Percentiles rank a stretch among this genome's conserved stretches.
Conservation (phyloP, 148 eudicot genomes). For the Spergularia bocconei region DNA sequence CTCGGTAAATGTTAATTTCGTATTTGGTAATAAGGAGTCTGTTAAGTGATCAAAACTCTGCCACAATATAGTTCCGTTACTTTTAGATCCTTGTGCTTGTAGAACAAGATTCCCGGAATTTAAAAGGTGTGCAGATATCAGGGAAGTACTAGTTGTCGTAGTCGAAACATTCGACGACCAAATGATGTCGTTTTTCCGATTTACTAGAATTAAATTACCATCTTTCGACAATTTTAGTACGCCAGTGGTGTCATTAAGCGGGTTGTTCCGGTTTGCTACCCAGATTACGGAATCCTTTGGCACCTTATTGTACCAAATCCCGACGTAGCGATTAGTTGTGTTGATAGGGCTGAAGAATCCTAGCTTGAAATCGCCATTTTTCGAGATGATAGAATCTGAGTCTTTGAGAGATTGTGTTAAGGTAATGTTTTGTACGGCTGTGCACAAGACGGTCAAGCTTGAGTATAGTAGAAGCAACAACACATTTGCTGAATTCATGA, state of each 20-base stretch:
- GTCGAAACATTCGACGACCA: slow-evolving; percentile 40
- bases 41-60: slow-evolving; percentile 35
- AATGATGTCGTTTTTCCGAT: slow-evolving; percentile 26
- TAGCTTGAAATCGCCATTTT: slow-evolving; percentile 27
- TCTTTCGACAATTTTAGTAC: slow-evolving; percentile 28
- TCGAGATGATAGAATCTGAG: slow-evolving; percentile 33
- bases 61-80: slow-evolving; percentile 31
- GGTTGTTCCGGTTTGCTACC: slow-evolving; percentile 45
- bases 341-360: slow-evolving; percentile 45
- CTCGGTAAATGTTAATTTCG: slow-evolving; percentile 7
- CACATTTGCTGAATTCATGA: slow-evolving; percentile 1
- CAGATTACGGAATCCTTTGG: slow-evolving; percentile 25
- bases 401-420: slow-evolving; percentile 24
- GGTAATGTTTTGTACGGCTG: slow-evolving; percentile 27
- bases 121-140: slow-evolving; percentile 21
- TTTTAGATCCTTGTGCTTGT: neutral
- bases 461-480: slow-evolving; percentile 14
- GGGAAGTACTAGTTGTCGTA: slow-evolving; percentile 11
- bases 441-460: slow-evolving; percentile 8
- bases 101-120: slow-evolving; percentile 33
- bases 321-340: slow-evolving; percentile 38
- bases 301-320: slow-evolving; percentile 40
- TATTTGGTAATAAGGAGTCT: slow-evolving; percentile 25
- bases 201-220: slow-evolving; percentile 38
- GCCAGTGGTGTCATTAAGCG: slow-evolving; percentile 41